Evolutionary conservation across 2,329 filamentous ascomycete genomes (phyloP).

Genomic region (Scedosporium minutisporum): DNA sequence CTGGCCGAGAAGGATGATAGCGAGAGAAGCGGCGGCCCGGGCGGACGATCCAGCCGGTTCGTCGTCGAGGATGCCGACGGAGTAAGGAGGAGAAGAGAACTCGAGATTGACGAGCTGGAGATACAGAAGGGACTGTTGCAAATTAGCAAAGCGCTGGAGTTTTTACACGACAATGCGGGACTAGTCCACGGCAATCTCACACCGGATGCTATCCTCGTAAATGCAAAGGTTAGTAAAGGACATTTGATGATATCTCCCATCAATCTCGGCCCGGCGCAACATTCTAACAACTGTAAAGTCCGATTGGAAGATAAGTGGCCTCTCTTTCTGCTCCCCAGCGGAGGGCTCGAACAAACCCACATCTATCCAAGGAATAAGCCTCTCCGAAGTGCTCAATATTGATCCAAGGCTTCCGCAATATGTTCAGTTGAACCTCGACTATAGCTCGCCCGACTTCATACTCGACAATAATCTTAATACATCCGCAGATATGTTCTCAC

Average conservation of each 20-base stretch:
- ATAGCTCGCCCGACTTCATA: conserved; percentile 87
- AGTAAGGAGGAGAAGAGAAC: conserved; percentile 61
- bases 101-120: conserved; percentile 94
- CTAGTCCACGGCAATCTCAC: conserved; percentile 92
- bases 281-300: conserved; percentile 41
- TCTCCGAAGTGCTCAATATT: conserved; percentile 76
- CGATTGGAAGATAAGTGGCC: conserved; percentile 97
- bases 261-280: not conserved
- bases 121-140: conserved; percentile 94
- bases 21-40: conserved; percentile 58
- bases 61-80: conserved; percentile 73
- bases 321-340: conserved; percentile 77
- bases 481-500: conserved; percentile 84
- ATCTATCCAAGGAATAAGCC: conserved; percentile 67
- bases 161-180: conserved; percentile 88
- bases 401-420: conserved; percentile 72
- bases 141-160: conserved; percentile 87
- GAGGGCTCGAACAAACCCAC: conserved; percentile 66
- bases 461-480: conserved; percentile 80
- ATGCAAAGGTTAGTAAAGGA: conserved; percentile 58
- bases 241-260: not conserved
- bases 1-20: conserved; percentile 84
- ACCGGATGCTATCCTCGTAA: conserved; percentile 86
- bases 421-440: conserved; percentile 88
- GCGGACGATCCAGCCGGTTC: conserved; percentile 66